Percentiles rank a stretch among this genome's conserved stretches.
Evolutionary conservation across 163 green algal genomes (phyloP).

Genomic region (Chlamydomonas reinhardtii): DNA sequence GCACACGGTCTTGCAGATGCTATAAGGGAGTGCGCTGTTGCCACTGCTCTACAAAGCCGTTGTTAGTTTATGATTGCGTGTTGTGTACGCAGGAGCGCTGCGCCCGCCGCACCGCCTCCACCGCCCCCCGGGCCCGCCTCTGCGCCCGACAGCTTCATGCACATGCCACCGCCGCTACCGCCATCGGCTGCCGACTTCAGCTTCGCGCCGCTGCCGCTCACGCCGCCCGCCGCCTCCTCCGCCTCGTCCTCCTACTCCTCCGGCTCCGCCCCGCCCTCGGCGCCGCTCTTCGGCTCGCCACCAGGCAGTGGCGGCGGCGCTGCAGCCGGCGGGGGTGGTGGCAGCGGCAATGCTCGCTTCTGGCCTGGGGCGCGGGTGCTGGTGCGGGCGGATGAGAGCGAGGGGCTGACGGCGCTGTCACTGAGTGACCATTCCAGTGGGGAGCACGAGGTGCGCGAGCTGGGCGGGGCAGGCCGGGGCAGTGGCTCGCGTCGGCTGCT

Average conservation of each 20-base stretch:
- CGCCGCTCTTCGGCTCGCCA: not conserved
- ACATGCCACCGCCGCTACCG: not conserved
- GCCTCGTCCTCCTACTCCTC: constrained; percentile 13
- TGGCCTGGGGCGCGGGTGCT: not conserved
- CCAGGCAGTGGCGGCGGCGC: not conserved
- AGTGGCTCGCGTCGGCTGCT: no score
- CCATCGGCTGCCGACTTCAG: not conserved
- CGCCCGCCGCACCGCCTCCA: not conserved
- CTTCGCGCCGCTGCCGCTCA: no score
- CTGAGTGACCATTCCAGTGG: not conserved
- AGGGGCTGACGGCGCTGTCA: constrained; percentile 1
- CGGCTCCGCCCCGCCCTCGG: not conserved
- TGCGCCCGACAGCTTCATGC: not conserved
- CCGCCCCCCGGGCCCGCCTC: not conserved
- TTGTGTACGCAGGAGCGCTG: not conserved
- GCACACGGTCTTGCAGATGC: no score
- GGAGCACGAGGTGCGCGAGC: not conserved
- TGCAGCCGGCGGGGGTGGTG: not conserved
- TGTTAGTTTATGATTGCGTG: no score
- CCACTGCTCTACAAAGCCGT: no score
- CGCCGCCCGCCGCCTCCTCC: constrained; percentile 13
- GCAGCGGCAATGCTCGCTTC: not conserved
- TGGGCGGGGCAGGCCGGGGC: not conserved
- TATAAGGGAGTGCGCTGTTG: no score
- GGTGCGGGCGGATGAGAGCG: constrained; percentile 2